These are phyloP conservation scores for Coelastrella sp. DNA, from an alignment of 139 green algal genomes.

Conservation along the genomic window DNA sequence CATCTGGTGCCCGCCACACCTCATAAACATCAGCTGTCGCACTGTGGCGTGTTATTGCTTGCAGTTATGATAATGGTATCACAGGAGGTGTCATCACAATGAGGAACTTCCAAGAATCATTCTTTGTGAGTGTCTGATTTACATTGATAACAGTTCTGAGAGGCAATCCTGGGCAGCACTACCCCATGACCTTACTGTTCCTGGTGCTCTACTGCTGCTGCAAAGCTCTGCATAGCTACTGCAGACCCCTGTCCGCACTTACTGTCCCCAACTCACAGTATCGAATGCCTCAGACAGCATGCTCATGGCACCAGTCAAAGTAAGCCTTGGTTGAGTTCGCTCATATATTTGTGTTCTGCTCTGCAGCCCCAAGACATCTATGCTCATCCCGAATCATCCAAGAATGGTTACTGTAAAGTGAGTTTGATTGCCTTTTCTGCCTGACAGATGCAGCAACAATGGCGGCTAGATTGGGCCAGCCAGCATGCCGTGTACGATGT, in stretches of 20 bases:
- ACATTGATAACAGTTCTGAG: not conserved
- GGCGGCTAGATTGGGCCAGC: too few relatives aligned
- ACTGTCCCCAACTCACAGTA: too few relatives aligned
- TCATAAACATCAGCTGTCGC: too few relatives aligned
- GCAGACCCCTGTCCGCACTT: too few relatives aligned
- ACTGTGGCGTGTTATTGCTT: not conserved
- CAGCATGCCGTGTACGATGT: too few relatives aligned
- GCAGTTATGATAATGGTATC: constrained; percentile 41
- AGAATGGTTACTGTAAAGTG: constrained; percentile 26
- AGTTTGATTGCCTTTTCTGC: not conserved
- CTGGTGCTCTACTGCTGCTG: not conserved
- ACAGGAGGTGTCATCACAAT: constrained; percentile 46
- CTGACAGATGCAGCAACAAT: not conserved
- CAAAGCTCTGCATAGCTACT: too few relatives aligned
- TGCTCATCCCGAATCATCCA: not conserved
- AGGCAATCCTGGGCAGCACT: not conserved
- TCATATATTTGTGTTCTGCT: too few relatives aligned
- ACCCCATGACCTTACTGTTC: not conserved
- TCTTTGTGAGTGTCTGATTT: constrained; percentile 19
- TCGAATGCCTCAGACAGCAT: too few relatives aligned
- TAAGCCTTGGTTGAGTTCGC: too few relatives aligned
- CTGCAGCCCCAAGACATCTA: not conserved
- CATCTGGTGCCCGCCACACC: not conserved
- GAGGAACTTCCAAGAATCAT: constrained; percentile 12
- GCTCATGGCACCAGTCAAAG: too few relatives aligned